Evolutionary conservation across 306 rosid species (phyloP), one percentile per base, ranked within the genome.

Genomic region (Malus sieversii): DNA sequence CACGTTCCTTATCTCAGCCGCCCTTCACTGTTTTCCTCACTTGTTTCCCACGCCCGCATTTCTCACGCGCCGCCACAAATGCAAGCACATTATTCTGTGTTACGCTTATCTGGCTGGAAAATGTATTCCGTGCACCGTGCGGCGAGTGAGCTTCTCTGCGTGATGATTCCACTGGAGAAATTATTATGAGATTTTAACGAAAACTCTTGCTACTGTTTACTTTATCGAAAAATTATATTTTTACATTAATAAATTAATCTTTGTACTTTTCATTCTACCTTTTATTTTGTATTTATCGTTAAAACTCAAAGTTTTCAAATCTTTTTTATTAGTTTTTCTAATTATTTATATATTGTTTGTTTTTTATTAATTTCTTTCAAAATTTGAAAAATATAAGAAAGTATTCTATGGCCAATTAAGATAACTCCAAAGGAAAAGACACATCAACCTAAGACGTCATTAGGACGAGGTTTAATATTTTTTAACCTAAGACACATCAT

Each of bases 1-100:
- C 77, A 18, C 76, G 64, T 78, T 15, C 57, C 76, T 15, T 55
- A 60, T 70, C 63, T 33, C 80, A 83, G 91, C 96, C 93, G 93
- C 88, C 91, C 85, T 75, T 78, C 46, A 79, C 96, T 90, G 89
- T 90, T 58, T 22, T 13, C 15, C 4, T 3, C 2, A 5, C 15
- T 25, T 38, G 27, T 16, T n/a, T 1, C 78, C 80, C 90, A 90
- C 86, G 73, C 81, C 63, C 84, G 2, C 0, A 5, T 20, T 3
- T 8, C 4, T 2, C 75, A 46, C 52, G 6, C 65, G 13, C 22
- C 12, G 2, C 33, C 48, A 10, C 23, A 5, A 12, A 12, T 30
- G 67, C 30, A 0, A 1, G 15, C 22, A 1, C 14, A 5, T 12
- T 23, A 3, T 35, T 22, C 27, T 4, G 0, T 2, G 15, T 8